phyloP scores from a whole-genome alignment of 345 rosid genomes.

The Melastoma malabathricum region DNA sequence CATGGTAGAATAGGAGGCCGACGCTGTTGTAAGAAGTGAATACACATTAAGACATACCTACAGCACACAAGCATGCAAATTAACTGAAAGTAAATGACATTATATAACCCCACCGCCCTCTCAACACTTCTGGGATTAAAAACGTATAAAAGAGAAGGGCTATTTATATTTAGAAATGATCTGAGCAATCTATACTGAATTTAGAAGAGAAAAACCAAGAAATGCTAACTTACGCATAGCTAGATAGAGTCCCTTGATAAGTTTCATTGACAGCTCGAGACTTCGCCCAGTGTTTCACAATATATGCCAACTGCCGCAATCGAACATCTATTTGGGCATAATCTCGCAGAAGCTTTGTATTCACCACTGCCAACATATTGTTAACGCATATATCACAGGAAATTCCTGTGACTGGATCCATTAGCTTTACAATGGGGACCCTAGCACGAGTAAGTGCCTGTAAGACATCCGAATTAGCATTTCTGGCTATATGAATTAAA shows the following conservation, averaged over 20 bases:
- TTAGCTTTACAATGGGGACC: conserved; percentile 94
- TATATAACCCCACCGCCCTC: neutral
- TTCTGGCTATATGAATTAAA: neutral
- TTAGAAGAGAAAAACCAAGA: neutral
- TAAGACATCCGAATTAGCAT: conserved; percentile 1
- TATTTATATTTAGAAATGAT: neutral
- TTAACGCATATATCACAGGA: conserved; percentile 95
- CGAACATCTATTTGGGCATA: conserved; percentile 75
- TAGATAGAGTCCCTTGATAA: conserved; percentile 92
- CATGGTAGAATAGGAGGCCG: conserved; percentile 92
- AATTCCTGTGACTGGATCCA: conserved; percentile 86
- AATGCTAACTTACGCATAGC: conserved; percentile 79
- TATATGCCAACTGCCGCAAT: conserved; percentile 68
- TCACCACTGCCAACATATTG: conserved; percentile 87
- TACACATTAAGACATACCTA: conserved; percentile 98
- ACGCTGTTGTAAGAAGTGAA: conserved; percentile 84
- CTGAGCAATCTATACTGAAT: neutral
- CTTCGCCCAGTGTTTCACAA: conserved; percentile 97
- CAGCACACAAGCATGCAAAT: conserved; percentile 6
- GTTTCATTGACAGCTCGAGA: conserved; percentile 89
- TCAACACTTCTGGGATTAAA: neutral
- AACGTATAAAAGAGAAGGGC: neutral
- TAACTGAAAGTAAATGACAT: neutral
- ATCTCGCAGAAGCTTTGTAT: conserved; percentile 87
- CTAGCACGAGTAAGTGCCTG: conserved; percentile 92